A percentile compares a stretch with the other conserved stretches of the same genome.
Evolutionary conservation across 805 yeast species (phyloP).

Genomic region (Candida cerambycidarum): DNA sequence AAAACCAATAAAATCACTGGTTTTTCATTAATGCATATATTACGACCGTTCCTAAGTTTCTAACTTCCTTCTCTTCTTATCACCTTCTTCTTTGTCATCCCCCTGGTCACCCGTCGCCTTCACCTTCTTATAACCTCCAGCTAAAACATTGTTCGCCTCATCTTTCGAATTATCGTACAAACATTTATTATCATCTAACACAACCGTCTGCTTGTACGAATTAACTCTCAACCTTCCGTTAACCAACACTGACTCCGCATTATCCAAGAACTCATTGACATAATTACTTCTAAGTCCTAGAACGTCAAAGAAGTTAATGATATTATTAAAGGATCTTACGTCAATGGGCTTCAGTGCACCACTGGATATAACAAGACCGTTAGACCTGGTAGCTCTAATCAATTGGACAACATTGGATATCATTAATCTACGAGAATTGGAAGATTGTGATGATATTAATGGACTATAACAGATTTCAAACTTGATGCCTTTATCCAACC

Average conservation of each 20-base stretch:
- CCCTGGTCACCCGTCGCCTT: background rate
- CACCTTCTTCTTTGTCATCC: background rate
- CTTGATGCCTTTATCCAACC: conserved; percentile 76
- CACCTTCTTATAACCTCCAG: conserved; percentile 13
- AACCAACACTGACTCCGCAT: conserved; percentile 62
- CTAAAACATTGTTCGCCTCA: conserved; percentile 27
- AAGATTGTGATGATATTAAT: conserved; percentile 40
- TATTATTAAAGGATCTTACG: conserved; percentile 67
- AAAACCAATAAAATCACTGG: conserved; percentile 9
- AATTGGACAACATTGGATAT: conserved; percentile 73
- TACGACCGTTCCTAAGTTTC: background rate
- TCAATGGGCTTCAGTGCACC: conserved; percentile 63
- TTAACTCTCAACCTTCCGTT: conserved; percentile 73
- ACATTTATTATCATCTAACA: conserved; percentile 38
- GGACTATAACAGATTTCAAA: conserved; percentile 75
- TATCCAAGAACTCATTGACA: conserved; percentile 58
- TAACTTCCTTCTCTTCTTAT: conserved; percentile 4
- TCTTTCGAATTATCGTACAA: conserved; percentile 17
- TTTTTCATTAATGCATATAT: conserved; percentile 6
- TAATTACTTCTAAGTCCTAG: conserved; percentile 70
- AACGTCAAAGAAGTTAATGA: conserved; percentile 60
- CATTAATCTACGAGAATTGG: conserved; percentile 51
- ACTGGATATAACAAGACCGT: conserved; percentile 77
- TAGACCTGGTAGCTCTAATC: conserved; percentile 74
- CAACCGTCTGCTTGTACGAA: conserved; percentile 75